Evolutionary conservation across 2,329 filamentous ascomycete genomes (phyloP).

Genomic region (Plenodomus biglobosus): DNA sequence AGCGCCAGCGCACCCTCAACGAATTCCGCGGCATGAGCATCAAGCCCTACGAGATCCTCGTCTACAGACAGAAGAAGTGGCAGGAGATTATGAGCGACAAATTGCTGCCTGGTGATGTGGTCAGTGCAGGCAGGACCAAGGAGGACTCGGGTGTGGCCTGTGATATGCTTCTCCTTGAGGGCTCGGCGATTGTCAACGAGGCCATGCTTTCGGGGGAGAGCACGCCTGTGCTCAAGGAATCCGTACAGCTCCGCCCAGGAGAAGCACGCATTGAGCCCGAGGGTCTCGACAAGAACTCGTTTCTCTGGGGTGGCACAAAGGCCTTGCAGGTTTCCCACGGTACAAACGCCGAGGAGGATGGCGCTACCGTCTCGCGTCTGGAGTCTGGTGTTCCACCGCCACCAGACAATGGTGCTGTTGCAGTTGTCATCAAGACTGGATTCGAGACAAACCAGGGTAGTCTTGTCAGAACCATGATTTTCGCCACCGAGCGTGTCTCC

Average conservation of each 20-base stretch:
- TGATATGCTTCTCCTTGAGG: constrained; percentile 93
- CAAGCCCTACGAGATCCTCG: constrained; percentile 94
- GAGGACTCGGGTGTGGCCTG: constrained; percentile 96
- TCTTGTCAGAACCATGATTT: constrained; percentile 98
- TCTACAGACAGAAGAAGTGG: constrained; percentile 86
- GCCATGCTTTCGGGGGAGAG: constrained; percentile 99
- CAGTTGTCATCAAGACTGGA: constrained; percentile 92
- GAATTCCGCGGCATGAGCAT: constrained; percentile 99
- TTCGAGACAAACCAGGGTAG: constrained; percentile 99
- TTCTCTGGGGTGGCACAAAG: constrained; percentile 96
- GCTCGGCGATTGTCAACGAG: constrained; percentile 96
- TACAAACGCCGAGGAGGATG: constrained; percentile 68
- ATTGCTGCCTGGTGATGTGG: constrained; percentile 88
- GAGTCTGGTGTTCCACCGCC: constrained; percentile 77
- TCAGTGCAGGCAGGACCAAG: constrained; percentile 89
- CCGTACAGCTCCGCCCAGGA: constrained; percentile 81
- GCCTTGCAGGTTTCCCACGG: constrained; percentile 93
- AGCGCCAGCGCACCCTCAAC: constrained; percentile 89
- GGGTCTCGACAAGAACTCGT: constrained; percentile 92
- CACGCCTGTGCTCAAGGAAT: constrained; percentile 95
- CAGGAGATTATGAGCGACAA: constrained; percentile 85
- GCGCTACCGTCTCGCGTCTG: constrained; percentile 62
- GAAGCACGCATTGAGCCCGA: constrained; percentile 83
- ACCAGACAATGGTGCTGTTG: constrained; percentile 91
- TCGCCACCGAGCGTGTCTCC: constrained; percentile 97